Evolutionary conservation across 2,329 filamentous ascomycete species (phyloP).

Genomic region (Mariannaea sp.): DNA sequence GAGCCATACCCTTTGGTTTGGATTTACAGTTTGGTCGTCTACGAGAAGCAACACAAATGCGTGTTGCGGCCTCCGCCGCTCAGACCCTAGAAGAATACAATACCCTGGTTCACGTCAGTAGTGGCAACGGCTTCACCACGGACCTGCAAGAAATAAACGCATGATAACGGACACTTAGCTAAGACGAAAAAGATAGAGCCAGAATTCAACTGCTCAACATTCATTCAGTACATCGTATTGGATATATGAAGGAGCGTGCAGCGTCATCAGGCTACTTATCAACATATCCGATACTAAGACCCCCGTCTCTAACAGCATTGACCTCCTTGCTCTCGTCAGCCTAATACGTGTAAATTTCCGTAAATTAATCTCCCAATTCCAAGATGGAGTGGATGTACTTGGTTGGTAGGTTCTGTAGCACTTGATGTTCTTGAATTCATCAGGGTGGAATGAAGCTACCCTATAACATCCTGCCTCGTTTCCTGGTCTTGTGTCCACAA

Average conservation of each 20-base stretch:
- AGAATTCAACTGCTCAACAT: constrained; percentile 26
- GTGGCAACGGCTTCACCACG: too few relatives aligned
- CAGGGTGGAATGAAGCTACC: constrained; percentile 63
- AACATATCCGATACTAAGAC: constrained; percentile 38
- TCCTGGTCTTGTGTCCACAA: too few relatives aligned
- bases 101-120: too few relatives aligned
- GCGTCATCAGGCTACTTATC: constrained; percentile 32
- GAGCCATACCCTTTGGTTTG: too few relatives aligned
- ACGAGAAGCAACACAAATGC: not conserved
- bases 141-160: too few relatives aligned
- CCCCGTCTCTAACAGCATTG: constrained; percentile 59
- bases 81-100: too few relatives aligned
- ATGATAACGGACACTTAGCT: too few relatives aligned
- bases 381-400: constrained; percentile 50
- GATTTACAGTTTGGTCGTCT: too few relatives aligned
- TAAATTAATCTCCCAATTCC: constrained; percentile 60
- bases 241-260: constrained; percentile 29
- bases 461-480: too few relatives aligned
- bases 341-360: constrained; percentile 58
- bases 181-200: not conserved
- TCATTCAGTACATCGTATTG: constrained; percentile 25
- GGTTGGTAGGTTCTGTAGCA: constrained; percentile 27
- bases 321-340: constrained; percentile 53
- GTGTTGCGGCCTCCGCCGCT: too few relatives aligned
- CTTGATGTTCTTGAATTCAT: constrained; percentile 54